Evolutionary conservation across 2,329 filamentous ascomycete genomes (phyloP).

Genomic region (Aspergillus hortae): DNA sequence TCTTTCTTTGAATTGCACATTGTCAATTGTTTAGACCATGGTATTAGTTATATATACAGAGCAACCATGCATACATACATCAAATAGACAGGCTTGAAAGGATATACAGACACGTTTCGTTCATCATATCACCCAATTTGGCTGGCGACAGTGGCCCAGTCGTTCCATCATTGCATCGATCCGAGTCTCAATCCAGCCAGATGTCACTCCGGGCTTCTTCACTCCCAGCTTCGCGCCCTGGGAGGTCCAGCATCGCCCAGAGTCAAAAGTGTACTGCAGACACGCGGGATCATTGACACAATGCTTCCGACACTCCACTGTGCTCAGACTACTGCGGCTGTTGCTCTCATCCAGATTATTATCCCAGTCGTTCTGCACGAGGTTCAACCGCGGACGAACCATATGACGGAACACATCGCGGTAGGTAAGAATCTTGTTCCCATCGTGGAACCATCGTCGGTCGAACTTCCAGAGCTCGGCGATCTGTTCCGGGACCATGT

Average conservation of each 20-base stretch:
- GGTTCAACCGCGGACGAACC: slow-evolving; percentile 12
- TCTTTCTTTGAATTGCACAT: too few species aligned
- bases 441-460: slow-evolving; percentile 5
- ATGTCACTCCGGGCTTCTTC: slow-evolving; percentile 1
- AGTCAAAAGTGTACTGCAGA: slow-evolving; percentile 5
- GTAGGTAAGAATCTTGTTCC: slow-evolving; percentile 22
- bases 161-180: background rate
- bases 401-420: slow-evolving; percentile 25
- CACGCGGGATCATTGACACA: slow-evolving; percentile 2
- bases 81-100: too few species aligned
- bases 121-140: background rate
- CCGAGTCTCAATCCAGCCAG: slow-evolving; percentile 6
- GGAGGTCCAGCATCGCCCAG: slow-evolving; percentile 5
- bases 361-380: slow-evolving; percentile 21
- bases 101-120: background rate
- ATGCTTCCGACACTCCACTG: slow-evolving; percentile 2
- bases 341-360: slow-evolving; percentile 14
- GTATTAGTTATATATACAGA: too few species aligned
- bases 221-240: background rate
- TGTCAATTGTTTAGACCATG: too few species aligned
- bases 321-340: background rate
- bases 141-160: background rate
- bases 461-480: slow-evolving; percentile 44
- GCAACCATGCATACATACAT: too few species aligned
- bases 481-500: slow-evolving; percentile 41